Conservation (phyloP, 2,329 filamentous ascomycete species). For the Fonsecaea multimorphosa region DNA sequence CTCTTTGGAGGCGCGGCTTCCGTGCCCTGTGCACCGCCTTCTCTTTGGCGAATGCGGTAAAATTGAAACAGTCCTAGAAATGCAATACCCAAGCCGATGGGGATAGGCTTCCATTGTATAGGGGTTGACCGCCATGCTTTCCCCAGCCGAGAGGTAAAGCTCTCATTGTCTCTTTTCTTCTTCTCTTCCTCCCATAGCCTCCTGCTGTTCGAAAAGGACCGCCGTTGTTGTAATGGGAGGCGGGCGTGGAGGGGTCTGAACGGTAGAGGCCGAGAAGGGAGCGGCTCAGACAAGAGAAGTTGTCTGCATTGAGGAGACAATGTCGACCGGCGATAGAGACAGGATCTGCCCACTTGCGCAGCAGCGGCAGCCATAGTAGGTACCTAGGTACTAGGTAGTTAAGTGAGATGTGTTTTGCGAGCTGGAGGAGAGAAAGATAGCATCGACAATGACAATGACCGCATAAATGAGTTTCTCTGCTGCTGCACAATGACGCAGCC, state of each 20-base stretch:
- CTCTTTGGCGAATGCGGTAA: constrained; percentile 69
- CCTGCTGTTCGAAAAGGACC: constrained; percentile 49
- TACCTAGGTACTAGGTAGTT: too few relatives aligned
- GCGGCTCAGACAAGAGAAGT: constrained; percentile 9
- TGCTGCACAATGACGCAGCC: constrained; percentile 29
- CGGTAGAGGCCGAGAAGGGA: not conserved
- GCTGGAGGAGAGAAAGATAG: constrained; percentile 9
- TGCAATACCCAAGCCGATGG: constrained; percentile 81
- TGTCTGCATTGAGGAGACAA: constrained; percentile 1
- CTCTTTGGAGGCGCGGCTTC: constrained; percentile 57
- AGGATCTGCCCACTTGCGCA: constrained; percentile 32
- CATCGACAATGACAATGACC: not conserved
- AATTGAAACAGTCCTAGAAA: constrained; percentile 84
- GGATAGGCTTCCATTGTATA: constrained; percentile 89
- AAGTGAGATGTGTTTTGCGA: not conserved
- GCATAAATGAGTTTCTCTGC: not conserved
- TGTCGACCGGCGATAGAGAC: constrained; percentile 34
- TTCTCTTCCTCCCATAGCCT: constrained; percentile 48
- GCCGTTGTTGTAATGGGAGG: constrained; percentile 26
- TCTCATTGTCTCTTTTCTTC: constrained; percentile 53
- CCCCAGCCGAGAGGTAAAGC: constrained; percentile 63
- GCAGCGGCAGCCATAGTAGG: constrained; percentile 22
- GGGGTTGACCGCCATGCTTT: constrained; percentile 67
- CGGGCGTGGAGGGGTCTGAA: not conserved
- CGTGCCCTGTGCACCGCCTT: constrained; percentile 55